These are phyloP conservation scores for Nakazawaea peltata DNA, from an alignment of 805 yeast genomes.

Conservation along the genomic window DNA sequence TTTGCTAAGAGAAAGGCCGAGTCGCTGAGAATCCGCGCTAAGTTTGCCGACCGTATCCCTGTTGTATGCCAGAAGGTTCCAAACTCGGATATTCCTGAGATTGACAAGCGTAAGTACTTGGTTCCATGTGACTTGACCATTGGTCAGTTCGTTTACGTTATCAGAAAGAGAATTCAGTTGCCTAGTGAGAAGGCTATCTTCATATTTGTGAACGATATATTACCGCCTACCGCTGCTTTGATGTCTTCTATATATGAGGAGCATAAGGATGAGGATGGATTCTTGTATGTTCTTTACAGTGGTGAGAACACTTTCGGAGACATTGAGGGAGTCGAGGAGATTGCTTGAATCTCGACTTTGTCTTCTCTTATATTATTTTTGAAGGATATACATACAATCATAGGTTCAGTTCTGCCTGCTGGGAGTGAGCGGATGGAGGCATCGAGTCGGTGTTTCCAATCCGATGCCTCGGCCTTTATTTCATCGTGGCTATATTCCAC, in stretches of 20 bases:
- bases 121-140: conserved; percentile 96
- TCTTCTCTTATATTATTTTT: too few species aligned
- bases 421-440: too few species aligned
- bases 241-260: conserved; percentile 94
- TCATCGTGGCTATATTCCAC: too few species aligned
- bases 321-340: conserved; percentile 20
- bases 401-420: too few species aligned
- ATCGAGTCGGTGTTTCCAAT: too few species aligned
- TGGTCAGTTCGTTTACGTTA: conserved; percentile 97
- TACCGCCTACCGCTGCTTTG: conserved; percentile 97
- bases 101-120: conserved; percentile 93
- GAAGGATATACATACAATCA: too few species aligned
- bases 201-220: conserved; percentile 91
- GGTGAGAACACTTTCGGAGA: conserved; percentile 97
- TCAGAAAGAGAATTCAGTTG: conserved; percentile 89
- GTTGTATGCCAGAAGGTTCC: conserved; percentile 97
- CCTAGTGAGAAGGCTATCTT: conserved; percentile 98
- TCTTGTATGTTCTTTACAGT: conserved; percentile 88
- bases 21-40: conserved; percentile 81
- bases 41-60: conserved; percentile 89
- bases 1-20: conserved; percentile 95
- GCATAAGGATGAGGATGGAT: conserved; percentile 97
- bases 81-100: conserved; percentile 90
- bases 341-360: conserved; percentile 4
- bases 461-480: too few species aligned